Conservation (phyloP, 805 yeast genomes). For the Myxozyma melibiosi region DNA sequence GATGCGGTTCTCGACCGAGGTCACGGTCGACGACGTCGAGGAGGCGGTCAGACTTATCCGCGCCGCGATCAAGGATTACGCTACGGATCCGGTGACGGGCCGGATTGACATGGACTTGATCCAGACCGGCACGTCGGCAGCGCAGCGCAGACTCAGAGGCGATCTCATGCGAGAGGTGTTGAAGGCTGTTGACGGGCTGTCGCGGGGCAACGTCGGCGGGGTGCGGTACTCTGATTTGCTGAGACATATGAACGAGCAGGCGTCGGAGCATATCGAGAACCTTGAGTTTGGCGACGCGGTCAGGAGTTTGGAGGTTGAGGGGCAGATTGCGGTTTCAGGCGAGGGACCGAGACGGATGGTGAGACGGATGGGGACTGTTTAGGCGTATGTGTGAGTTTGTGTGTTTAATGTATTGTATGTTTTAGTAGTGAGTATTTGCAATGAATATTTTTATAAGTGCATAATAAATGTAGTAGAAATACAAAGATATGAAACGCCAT, state of each 20-base stretch:
- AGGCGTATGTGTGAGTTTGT: not conserved
- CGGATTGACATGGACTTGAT: conserved; percentile 96
- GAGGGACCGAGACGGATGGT: conserved; percentile 71
- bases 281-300: conserved; percentile 68
- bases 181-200: conserved; percentile 49
- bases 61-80: conserved; percentile 95
- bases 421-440: not conserved
- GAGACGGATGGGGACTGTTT: conserved; percentile 34
- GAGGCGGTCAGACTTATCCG: conserved; percentile 93
- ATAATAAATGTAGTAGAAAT: not conserved
- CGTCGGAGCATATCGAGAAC: conserved; percentile 66
- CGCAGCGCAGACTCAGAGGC: conserved; percentile 76
- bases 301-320: conserved; percentile 69
- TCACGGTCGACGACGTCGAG: conserved; percentile 76
- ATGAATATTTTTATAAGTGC: not conserved
- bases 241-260: conserved; percentile 64
- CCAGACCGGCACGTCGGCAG: conserved; percentile 91
- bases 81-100: conserved; percentile 96
- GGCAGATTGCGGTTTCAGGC: conserved; percentile 66
- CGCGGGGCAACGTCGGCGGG: conserved; percentile 34
- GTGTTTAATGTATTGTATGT: not conserved
- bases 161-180: conserved; percentile 68
- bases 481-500: not conserved
- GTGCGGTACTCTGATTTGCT: conserved; percentile 63
- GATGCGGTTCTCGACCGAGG: conserved; percentile 76